These are phyloP conservation scores for Ogataea nakhonphanomensis DNA, from an alignment of 805 yeast genomes.

Conservation along the genomic window DNA sequence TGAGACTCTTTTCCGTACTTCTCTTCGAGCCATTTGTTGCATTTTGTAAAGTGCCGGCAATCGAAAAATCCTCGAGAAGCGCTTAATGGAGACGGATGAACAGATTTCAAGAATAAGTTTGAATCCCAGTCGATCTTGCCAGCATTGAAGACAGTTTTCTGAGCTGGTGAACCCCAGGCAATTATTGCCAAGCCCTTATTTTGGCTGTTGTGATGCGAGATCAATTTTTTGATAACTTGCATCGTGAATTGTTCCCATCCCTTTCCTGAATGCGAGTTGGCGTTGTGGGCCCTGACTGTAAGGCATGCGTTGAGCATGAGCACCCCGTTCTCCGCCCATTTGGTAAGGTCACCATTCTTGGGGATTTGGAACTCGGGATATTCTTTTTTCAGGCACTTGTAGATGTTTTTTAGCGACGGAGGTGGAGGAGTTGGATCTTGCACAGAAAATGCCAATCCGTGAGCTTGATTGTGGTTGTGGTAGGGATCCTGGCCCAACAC, in stretches of 20 bases:
- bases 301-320: slow-evolving; percentile 81
- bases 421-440: slow-evolving; percentile 81
- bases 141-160: slow-evolving; percentile 33
- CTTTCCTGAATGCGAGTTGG: slow-evolving; percentile 83
- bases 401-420: slow-evolving; percentile 82
- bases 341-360: slow-evolving; percentile 60
- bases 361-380: slow-evolving; percentile 71
- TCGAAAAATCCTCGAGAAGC: slow-evolving; percentile 86
- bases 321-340: slow-evolving; percentile 89
- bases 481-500: slow-evolving; percentile 96
- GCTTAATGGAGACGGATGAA: slow-evolving; percentile 94
- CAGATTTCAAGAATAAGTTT: slow-evolving; percentile 60
- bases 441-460: slow-evolving; percentile 93
- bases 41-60: slow-evolving; percentile 65
- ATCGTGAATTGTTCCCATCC: slow-evolving; percentile 96
- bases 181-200: slow-evolving; percentile 62
- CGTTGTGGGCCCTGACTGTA: slow-evolving; percentile 89
- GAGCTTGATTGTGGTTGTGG: slow-evolving; percentile 90
- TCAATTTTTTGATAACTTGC: slow-evolving; percentile 53
- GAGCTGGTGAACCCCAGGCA: slow-evolving; percentile 55
- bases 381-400: slow-evolving; percentile 64
- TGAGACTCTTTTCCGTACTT: slow-evolving; percentile 31
- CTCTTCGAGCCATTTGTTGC: slow-evolving; percentile 71
- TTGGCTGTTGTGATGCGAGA: slow-evolving; percentile 42
- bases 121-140: slow-evolving; percentile 29